These are phyloP conservation scores for Oenanthe javanica DNA, from an alignment of 140 eudicot genomes.

Conservation along the genomic window DNA sequence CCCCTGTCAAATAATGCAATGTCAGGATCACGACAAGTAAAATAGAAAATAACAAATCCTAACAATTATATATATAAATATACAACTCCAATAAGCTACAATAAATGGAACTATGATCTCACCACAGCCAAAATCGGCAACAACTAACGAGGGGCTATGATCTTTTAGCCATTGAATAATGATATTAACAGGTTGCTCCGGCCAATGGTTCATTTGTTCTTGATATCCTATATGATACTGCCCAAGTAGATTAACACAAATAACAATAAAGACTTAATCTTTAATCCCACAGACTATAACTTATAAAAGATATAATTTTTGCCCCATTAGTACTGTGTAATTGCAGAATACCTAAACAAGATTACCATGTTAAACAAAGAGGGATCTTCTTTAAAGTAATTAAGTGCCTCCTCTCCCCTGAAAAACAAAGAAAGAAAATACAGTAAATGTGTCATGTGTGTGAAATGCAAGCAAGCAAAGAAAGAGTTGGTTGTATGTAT, in stretches of 20 bases:
- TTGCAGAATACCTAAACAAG: neutral
- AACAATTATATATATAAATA: neutral
- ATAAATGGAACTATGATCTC: constrained; percentile 16
- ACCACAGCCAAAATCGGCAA: constrained; percentile 98
- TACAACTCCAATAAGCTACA: neutral
- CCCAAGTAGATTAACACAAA: constrained; percentile 22
- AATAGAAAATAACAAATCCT: neutral
- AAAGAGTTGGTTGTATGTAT: neutral
- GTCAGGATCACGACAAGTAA: constrained; percentile 3
- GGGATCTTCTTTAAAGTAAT: constrained; percentile 80
- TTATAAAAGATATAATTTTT: neutral
- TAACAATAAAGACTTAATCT: neutral
- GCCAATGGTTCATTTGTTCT: constrained; percentile 98
- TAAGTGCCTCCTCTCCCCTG: constrained; percentile 89
- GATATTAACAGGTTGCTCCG: constrained; percentile 78
- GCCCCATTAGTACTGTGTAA: too few species aligned
- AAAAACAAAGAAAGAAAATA: neutral
- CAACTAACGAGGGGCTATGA: constrained; percentile 61
- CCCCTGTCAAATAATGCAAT: constrained; percentile 43
- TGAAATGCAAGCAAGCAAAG: neutral
- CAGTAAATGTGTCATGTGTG: neutral
- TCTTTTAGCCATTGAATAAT: constrained; percentile 85
- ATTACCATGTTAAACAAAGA: constrained; percentile 72
- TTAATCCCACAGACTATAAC: neutral
- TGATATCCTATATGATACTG: constrained; percentile 99